These are phyloP conservation scores for Suhomyces bolitotheri DNA, from an alignment of 1,139 yeast genomes.

Conservation along the genomic window DNA sequence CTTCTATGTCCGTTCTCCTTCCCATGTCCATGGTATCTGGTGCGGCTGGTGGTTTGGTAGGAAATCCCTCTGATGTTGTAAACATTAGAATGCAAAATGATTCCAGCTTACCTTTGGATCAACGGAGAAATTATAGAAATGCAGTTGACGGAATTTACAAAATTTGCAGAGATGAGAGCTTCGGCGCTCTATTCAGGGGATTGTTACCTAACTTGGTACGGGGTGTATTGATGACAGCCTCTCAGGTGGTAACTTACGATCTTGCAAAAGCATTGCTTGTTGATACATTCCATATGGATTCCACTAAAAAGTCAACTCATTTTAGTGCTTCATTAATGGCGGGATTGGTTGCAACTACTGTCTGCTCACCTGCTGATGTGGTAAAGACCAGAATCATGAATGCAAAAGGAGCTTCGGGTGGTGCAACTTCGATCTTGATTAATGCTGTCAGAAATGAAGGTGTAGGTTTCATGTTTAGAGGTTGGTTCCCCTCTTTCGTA, in stretches of 20 bases:
- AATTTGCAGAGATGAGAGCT: constrained; percentile 63
- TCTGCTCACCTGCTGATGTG: constrained; percentile 91
- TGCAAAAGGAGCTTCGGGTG: constrained; percentile 48
- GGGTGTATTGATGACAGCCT: constrained; percentile 87
- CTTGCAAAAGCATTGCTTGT: constrained; percentile 66
- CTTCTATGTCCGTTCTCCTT: constrained; percentile 49
- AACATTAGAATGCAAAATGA: constrained; percentile 93
- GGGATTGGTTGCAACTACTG: constrained; percentile 85
- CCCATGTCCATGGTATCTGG: constrained; percentile 86
- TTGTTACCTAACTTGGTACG: constrained; percentile 74
- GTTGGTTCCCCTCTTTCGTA: constrained; percentile 87
- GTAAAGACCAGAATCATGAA: constrained; percentile 88
- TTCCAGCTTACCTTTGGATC: constrained; percentile 60
- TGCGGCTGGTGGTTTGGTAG: constrained; percentile 78
- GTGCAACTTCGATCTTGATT: constrained; percentile 51
- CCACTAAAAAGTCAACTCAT: constrained; percentile 68
- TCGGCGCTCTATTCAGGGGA: constrained; percentile 67
- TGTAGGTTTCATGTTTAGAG: constrained; percentile 76
- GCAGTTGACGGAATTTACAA: constrained; percentile 74
- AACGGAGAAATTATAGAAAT: constrained; percentile 73
- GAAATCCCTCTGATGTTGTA: constrained; percentile 86
- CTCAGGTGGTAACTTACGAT: constrained; percentile 89
- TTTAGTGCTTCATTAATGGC: constrained; percentile 76
- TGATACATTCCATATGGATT: constrained; percentile 50
- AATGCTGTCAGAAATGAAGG: constrained; percentile 71